Conservation (phyloP, 495 filamentous ascomycete genomes). For the Penicillium crystallinum region DNA sequence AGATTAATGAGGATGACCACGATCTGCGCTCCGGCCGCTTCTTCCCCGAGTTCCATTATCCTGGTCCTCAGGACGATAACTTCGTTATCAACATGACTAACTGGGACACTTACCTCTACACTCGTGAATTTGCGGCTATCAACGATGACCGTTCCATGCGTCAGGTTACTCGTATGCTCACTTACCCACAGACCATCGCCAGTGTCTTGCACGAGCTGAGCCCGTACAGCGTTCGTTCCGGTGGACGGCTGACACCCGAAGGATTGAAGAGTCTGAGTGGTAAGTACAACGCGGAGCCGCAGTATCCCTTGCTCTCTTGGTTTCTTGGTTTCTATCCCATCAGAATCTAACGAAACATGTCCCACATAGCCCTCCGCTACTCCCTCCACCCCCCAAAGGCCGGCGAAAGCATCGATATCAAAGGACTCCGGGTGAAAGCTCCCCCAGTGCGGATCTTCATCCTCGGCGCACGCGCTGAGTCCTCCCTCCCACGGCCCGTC, state of each 20-base stretch:
- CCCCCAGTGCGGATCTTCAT: slow-evolving; percentile 91
- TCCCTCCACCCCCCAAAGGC: slow-evolving; percentile 80
- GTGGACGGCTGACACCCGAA: slow-evolving; percentile 72
- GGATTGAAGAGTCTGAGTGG: slow-evolving; percentile 89
- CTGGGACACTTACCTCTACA: slow-evolving; percentile 95
- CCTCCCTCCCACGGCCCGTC: slow-evolving; percentile 85
- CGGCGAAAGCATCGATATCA: slow-evolving; percentile 68
- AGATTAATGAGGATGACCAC: slow-evolving; percentile 98
- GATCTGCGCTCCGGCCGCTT: slow-evolving; percentile 84
- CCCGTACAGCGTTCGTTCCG: slow-evolving; percentile 73
- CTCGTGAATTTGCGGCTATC: slow-evolving; percentile 80
- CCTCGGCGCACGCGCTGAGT: slow-evolving; percentile 91
- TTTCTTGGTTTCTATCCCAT: too few species aligned
- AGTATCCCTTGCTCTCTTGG: neutral
- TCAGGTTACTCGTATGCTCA: slow-evolving; percentile 86
- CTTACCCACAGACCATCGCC: slow-evolving; percentile 86
- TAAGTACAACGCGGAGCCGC: slow-evolving; percentile 37
- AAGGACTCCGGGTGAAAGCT: slow-evolving; percentile 73
- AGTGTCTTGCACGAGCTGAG: slow-evolving; percentile 91
- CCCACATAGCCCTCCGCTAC: slow-evolving; percentile 72
- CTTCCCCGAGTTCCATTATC: slow-evolving; percentile 92
- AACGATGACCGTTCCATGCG: slow-evolving; percentile 81
- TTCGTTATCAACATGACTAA: slow-evolving; percentile 94
- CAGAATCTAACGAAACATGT: too few species aligned
- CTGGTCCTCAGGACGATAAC: slow-evolving; percentile 82